phyloP scores from a whole-genome alignment of 192 early-diverging fungal species.

The Paraglomus occultum region DNA sequence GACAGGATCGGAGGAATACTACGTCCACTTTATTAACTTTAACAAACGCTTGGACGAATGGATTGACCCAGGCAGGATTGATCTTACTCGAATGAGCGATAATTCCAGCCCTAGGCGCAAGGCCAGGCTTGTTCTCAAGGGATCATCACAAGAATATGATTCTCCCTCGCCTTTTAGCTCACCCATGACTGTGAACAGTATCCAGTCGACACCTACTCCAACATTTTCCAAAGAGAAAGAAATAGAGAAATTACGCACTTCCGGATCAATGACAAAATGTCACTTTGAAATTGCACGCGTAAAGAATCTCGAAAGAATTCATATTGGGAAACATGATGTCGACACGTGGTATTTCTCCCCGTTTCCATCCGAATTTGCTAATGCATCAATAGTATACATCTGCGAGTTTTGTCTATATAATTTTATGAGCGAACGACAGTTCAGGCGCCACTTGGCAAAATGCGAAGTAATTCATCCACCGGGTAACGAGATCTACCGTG shows the following conservation, averaged over 20 bases:
- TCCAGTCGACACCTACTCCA: background rate
- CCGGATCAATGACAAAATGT: constrained; percentile 93
- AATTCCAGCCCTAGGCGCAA: background rate
- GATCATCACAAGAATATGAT: background rate
- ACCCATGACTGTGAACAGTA: background rate
- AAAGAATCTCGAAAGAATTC: constrained; percentile 91
- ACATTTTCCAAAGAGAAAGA: constrained; percentile 75
- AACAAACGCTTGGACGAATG: constrained; percentile 99
- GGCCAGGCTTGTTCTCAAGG: background rate
- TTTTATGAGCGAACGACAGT: constrained; percentile 66
- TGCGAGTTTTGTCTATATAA: constrained; percentile 95
- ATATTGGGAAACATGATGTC: constrained; percentile 87
- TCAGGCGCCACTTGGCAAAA: constrained; percentile 80
- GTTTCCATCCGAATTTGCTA: constrained; percentile 85
- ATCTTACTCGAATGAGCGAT: constrained; percentile 35
- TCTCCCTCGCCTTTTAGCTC: background rate
- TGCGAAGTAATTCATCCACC: constrained; percentile 92
- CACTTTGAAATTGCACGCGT: constrained; percentile 86
- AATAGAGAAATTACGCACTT: constrained; percentile 89
- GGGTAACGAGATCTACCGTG: constrained; percentile 97
- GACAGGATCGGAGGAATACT: constrained; percentile 74
- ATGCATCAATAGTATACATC: constrained; percentile 78
- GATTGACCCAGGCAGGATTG: constrained; percentile 66
- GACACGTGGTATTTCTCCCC: constrained; percentile 99
- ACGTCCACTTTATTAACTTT: constrained; percentile 94